Evolutionary conservation across 352 stramenopile species (phyloP).

Genomic region (Pythium oligandrum): DNA sequence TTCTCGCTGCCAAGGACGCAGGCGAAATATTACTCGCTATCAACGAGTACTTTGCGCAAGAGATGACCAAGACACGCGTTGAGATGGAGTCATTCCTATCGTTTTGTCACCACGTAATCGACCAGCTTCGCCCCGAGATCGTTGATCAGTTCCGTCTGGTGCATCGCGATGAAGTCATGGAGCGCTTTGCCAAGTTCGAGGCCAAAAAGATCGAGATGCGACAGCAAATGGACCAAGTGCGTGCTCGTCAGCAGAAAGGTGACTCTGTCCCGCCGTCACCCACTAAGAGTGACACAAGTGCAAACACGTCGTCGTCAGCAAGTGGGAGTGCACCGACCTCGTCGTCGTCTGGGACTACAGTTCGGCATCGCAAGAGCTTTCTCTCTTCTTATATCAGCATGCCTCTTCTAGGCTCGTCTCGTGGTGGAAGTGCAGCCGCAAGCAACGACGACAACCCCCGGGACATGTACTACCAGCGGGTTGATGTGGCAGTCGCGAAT

Average conservation of each 20-base stretch:
- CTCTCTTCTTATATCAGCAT: conserved; percentile 72
- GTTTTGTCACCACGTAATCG: conserved; percentile 60
- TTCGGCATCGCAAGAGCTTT: conserved; percentile 1
- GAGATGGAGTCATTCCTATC: conserved; percentile 71
- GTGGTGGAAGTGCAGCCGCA: conserved; percentile 22
- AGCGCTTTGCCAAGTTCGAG: conserved; percentile 69
- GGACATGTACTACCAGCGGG: conserved; percentile 55
- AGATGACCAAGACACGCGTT: conserved; percentile 57
- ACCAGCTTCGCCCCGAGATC: conserved; percentile 67
- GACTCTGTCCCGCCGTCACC: conserved; percentile 41
- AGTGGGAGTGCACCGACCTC: conserved; percentile 10
- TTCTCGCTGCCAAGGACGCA: conserved; percentile 68
- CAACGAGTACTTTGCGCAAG: conserved; percentile 72
- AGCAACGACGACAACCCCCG: conserved; percentile 22
- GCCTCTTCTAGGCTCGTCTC: conserved; percentile 24
- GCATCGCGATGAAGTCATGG: conserved; percentile 83
- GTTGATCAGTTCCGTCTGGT: conserved; percentile 67
- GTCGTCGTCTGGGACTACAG: conserved; percentile 22
- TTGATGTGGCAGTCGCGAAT: conserved; percentile 70
- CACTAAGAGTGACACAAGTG: conserved; percentile 38
- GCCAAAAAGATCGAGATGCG: conserved; percentile 85
- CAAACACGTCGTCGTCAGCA: conserved; percentile 27
- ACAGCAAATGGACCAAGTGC: conserved; percentile 66
- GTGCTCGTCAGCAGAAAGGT: conserved; percentile 2
- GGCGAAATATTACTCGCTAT: conserved; percentile 75